phyloP scores from a whole-genome alignment of 2,329 filamentous ascomycete species.

The Colletotrichum agaves region DNA sequence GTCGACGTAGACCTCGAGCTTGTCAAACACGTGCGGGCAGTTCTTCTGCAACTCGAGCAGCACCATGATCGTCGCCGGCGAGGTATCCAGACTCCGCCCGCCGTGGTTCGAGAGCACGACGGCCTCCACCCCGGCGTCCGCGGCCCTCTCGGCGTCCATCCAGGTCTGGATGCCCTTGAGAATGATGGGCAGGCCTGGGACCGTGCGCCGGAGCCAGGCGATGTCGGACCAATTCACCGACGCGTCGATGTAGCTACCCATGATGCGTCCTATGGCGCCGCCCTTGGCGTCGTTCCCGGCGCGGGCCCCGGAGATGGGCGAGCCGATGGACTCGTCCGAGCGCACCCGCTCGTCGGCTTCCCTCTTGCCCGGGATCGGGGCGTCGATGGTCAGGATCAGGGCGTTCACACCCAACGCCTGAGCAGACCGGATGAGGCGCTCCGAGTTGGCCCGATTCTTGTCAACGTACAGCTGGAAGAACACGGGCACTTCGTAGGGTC shows the following conservation, averaged over 20 bases:
- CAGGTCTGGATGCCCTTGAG: slow-evolving; percentile 78
- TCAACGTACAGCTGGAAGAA: slow-evolving; percentile 74
- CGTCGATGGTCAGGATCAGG: slow-evolving; percentile 69
- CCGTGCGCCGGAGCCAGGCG: slow-evolving; percentile 69
- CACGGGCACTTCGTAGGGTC: slow-evolving; percentile 46
- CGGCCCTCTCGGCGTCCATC: slow-evolving; percentile 69
- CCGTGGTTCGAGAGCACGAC: slow-evolving; percentile 80
- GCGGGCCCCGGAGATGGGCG: slow-evolving; percentile 61
- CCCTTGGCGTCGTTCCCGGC: slow-evolving; percentile 64
- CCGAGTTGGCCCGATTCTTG: slow-evolving; percentile 62
- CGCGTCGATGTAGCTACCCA: slow-evolving; percentile 68
- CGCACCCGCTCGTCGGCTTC: slow-evolving; percentile 58
- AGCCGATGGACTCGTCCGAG: slow-evolving; percentile 58
- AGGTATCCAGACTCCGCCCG: slow-evolving; percentile 64
- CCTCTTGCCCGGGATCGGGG: slow-evolving; percentile 66
- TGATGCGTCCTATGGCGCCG: slow-evolving; percentile 63
- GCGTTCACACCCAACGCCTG: slow-evolving; percentile 59
- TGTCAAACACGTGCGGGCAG: slow-evolving; percentile 68
- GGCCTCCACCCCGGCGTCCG: slow-evolving; percentile 70
- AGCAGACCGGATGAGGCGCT: slow-evolving; percentile 59
- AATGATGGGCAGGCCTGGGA: slow-evolving; percentile 66
- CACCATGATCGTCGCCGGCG: slow-evolving; percentile 65
- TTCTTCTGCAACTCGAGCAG: slow-evolving; percentile 71
- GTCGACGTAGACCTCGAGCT: slow-evolving; percentile 72
- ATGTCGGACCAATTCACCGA: slow-evolving; percentile 72